phyloP scores from a whole-genome alignment of 441 rosid species.

The Pelargonium citronellum region DNA sequence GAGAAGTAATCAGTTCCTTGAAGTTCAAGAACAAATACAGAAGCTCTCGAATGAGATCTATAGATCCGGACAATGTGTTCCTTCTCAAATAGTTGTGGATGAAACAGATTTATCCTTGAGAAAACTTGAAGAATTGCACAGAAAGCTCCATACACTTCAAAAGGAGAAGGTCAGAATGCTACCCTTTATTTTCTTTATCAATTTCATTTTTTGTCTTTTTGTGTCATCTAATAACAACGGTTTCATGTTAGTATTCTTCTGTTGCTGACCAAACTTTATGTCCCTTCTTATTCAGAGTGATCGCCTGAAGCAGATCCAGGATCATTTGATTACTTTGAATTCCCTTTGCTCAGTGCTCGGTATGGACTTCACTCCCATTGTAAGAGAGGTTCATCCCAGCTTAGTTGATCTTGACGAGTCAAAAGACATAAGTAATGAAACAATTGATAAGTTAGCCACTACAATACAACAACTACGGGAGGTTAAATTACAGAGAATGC shows the following conservation, averaged over 20 bases:
- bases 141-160: conserved; percentile 63
- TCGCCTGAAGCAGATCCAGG: conserved; percentile 64
- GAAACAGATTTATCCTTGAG: conserved; percentile 76
- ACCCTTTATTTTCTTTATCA: too few relatives aligned
- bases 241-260: neutral
- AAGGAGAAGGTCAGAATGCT: conserved; percentile 91
- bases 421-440: conserved; percentile 52
- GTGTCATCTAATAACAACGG: too few relatives aligned
- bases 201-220: too few relatives aligned
- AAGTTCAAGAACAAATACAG: conserved; percentile 51
- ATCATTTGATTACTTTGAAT: conserved; percentile 44
- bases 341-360: conserved; percentile 78
- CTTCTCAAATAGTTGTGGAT: conserved; percentile 35
- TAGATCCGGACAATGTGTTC: conserved; percentile 32
- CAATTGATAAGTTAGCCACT: conserved; percentile 50
- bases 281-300: conserved; percentile 45
- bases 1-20: conserved; percentile 63
- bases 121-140: conserved; percentile 80
- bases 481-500: conserved; percentile 89
- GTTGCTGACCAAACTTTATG: neutral
- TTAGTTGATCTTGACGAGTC: conserved; percentile 49
- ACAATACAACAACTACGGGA: conserved; percentile 55
- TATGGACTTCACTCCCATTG: conserved; percentile 53
- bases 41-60: conserved; percentile 58
- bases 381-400: conserved; percentile 52